Percentiles rank a stretch among this genome's conserved stretches.
phyloP scores from a whole-genome alignment of 768 basidiomycete genomes.

The Boletus vinaceobasis region DNA sequence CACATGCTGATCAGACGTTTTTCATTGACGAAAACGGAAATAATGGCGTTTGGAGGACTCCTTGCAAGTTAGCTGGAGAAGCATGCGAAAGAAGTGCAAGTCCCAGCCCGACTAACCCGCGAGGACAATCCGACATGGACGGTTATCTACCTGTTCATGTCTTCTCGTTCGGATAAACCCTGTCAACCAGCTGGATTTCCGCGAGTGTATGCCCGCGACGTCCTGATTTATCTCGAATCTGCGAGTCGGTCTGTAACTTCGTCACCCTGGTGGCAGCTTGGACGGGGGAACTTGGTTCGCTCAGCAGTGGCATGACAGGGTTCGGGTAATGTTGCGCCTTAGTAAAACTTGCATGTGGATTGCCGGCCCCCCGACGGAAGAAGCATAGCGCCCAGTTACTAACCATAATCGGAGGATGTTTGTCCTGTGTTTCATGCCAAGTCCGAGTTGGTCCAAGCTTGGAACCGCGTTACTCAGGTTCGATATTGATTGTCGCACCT shows the following conservation, averaged over 20 bases:
- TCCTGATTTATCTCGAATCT: neutral
- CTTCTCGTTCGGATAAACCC: conserved; percentile 8
- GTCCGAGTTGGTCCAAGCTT: neutral
- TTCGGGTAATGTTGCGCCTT: neutral
- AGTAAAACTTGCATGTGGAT: neutral
- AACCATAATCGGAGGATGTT: neutral
- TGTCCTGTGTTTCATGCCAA: neutral
- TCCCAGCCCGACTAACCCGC: neutral
- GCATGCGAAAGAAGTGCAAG: neutral
- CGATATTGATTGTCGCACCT: neutral
- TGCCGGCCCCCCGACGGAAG: neutral
- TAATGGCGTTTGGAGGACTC: too few relatives aligned
- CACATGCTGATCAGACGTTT: too few relatives aligned
- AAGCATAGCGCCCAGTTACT: neutral
- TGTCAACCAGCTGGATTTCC: neutral
- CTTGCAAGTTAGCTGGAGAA: conserved; percentile 4
- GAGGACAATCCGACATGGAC: neutral
- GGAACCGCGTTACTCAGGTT: neutral
- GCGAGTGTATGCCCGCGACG: neutral
- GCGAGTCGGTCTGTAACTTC: neutral
- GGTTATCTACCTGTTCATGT: neutral
- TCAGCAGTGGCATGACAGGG: neutral
- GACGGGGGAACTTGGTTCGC: too few relatives aligned
- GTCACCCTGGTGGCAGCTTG: neutral
- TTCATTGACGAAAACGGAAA: neutral